Percentiles rank a stretch among this genome's conserved stretches.
Conservation (phyloP, 2,329 filamentous ascomycete species). For the Microsporum audouinii region DNA sequence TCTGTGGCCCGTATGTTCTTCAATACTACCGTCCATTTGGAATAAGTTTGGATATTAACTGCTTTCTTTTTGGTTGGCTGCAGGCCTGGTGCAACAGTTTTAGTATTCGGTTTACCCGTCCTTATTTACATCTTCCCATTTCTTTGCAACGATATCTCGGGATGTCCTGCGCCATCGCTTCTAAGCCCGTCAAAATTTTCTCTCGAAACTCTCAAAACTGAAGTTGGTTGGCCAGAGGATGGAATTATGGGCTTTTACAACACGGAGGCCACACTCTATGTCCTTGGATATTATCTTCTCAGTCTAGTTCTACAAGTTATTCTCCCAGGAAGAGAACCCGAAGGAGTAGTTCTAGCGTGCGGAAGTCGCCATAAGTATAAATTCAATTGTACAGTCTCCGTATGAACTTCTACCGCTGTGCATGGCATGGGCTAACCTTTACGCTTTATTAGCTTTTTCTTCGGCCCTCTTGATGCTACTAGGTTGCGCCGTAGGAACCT, state of each 20-base stretch:
- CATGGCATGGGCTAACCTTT: conserved; percentile 16
- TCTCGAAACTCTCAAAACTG: conserved; percentile 59
- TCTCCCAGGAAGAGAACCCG: conserved; percentile 59
- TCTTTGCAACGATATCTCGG: conserved; percentile 81
- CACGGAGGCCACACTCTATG: conserved; percentile 55
- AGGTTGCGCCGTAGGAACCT: conserved; percentile 60
- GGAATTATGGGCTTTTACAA: conserved; percentile 62
- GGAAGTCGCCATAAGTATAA: conserved; percentile 72
- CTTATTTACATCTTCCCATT: conserved; percentile 71
- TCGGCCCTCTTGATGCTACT: conserved; percentile 64
- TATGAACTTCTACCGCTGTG: neutral
- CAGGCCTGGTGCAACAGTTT: conserved; percentile 37
- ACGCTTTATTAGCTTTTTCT: conserved; percentile 48
- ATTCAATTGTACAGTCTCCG: conserved; percentile 51
- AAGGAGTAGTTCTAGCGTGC: conserved; percentile 57
- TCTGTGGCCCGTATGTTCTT: conserved; percentile 34
- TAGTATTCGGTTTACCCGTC: conserved; percentile 69
- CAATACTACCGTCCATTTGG: neutral
- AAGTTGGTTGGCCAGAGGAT: conserved; percentile 67
- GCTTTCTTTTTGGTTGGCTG: neutral
- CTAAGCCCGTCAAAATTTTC: conserved; percentile 60
- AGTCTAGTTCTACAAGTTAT: conserved; percentile 63
- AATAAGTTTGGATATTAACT: conserved; percentile 10
- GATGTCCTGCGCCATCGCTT: conserved; percentile 76
- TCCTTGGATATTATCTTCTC: conserved; percentile 65